Conservation (phyloP, 257 asterid genomes). For the Penstemon barbatus region DNA sequence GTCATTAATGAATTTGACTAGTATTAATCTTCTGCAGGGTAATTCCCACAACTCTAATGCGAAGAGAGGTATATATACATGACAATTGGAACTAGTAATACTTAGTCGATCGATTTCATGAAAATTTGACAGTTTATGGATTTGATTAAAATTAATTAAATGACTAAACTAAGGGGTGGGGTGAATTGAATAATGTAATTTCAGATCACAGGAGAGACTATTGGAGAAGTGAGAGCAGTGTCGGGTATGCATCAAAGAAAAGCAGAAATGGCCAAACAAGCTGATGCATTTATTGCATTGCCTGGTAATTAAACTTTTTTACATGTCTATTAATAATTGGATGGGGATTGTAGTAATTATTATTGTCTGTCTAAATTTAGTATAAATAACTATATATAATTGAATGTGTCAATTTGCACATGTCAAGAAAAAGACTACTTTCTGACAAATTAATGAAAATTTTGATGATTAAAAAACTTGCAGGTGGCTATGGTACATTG, state of each 20-base stretch:
- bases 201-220: slow-evolving; percentile 91
- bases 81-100: too few species aligned
- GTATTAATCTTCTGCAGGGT: slow-evolving; percentile 49
- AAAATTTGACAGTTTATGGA: too few species aligned
- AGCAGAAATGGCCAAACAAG: slow-evolving; percentile 96
- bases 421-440: background rate
- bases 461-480: slow-evolving; percentile 10
- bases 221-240: slow-evolving; percentile 92
- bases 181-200: background rate
- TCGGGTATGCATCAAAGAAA: slow-evolving; percentile 93
- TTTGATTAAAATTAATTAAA: background rate
- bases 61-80: slow-evolving; percentile 62
- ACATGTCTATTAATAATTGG: background rate
- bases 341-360: background rate
- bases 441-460: slow-evolving; percentile 10
- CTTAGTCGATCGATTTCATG: too few species aligned
- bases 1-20: too few species aligned
- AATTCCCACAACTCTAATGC: slow-evolving; percentile 86
- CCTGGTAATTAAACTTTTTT: slow-evolving; percentile 52
- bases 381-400: slow-evolving; percentile 14
- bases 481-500: slow-evolving; percentile 97
- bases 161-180: background rate
- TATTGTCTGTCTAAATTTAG: slow-evolving; percentile 20
- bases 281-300: slow-evolving; percentile 89
- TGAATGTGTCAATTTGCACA: slow-evolving; percentile 5